A percentile compares a stretch with the other conserved stretches of the same genome.
Conservation (phyloP, 371 early-diverging fungal genomes). For the Polyrhizophydium stewartii region DNA sequence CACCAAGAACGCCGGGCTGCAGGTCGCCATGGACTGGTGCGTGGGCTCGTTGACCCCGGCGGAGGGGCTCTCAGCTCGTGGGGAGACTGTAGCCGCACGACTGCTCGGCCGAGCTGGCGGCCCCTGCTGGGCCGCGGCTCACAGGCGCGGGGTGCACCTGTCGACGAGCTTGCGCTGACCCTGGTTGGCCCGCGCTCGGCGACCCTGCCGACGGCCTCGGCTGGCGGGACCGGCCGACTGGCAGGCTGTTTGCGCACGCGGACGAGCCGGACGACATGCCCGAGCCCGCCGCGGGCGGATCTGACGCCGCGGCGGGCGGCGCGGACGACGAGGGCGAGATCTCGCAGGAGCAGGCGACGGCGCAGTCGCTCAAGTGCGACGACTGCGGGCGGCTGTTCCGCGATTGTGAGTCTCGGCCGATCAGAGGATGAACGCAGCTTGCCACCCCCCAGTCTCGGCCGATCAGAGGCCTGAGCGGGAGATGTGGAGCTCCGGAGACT, state of each 20-base stretch:
- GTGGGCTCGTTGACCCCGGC: slow-evolving; percentile 1
- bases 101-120: no score
- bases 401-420: slow-evolving; percentile 48
- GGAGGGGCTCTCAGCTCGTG: no score
- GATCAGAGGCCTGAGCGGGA: no score
- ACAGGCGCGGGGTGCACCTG: no score
- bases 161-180: no score
- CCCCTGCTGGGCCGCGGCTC: no score
- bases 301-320: slow-evolving; percentile 10
- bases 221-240: no score
- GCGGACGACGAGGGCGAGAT: slow-evolving; percentile 45
- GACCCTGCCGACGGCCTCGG: no score
- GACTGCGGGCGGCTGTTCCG: slow-evolving; percentile 82
- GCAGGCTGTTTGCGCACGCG: slow-evolving; percentile 69
- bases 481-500: no score
- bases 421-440: neutral
- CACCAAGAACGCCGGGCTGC: slow-evolving; percentile 79
- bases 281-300: slow-evolving; percentile 27
- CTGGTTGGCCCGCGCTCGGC: no score
- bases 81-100: no score
- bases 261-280: slow-evolving; percentile 68
- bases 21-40: slow-evolving; percentile 87
- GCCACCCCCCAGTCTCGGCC: no score
- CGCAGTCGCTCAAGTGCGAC: slow-evolving; percentile 72
- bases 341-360: slow-evolving; percentile 45